Evolutionary conservation across 176 grass and related monocot species (phyloP).

Genomic region (Saccharum spontaneum): DNA sequence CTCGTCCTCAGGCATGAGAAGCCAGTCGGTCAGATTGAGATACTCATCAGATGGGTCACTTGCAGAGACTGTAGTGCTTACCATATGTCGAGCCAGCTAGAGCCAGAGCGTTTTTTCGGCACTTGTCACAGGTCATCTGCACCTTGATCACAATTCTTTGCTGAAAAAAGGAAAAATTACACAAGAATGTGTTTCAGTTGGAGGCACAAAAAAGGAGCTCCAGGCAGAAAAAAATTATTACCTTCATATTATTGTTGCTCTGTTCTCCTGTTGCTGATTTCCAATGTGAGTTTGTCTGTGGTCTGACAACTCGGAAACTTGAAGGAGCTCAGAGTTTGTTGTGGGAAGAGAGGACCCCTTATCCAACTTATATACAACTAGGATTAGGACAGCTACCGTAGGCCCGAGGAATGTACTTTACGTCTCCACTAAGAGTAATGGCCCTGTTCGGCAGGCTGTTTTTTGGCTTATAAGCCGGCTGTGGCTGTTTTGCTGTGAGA

Average conservation of each 20-base stretch:
- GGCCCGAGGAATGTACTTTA: neutral
- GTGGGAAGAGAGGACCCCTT: neutral
- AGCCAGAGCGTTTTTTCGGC: slow-evolving; percentile 45
- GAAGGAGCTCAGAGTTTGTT: neutral
- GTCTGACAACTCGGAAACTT: neutral
- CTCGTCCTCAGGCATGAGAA: neutral
- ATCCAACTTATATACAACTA: slow-evolving; percentile 9
- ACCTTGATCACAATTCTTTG: slow-evolving; percentile 73
- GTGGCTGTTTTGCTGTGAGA: too few relatives aligned
- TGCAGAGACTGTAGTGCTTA: neutral
- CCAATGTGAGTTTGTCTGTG: neutral
- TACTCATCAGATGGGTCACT: too few relatives aligned
- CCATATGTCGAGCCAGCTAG: slow-evolving; percentile 41
- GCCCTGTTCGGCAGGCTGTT: too few relatives aligned
- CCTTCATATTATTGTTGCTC: slow-evolving; percentile 32
- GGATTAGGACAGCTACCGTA: neutral
- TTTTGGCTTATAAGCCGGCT: too few relatives aligned
- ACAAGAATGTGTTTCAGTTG: neutral
- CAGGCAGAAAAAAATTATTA: neutral
- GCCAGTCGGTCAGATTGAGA: too few relatives aligned
- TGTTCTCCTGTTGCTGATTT: too few relatives aligned
- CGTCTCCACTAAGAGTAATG: neutral
- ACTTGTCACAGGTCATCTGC: slow-evolving; percentile 58
- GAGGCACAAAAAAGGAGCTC: neutral
- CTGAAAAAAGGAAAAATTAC: slow-evolving; percentile 9